Base-by-base conservation (phyloP, 129 eudicot species). In the Artemisia annua region DNA sequence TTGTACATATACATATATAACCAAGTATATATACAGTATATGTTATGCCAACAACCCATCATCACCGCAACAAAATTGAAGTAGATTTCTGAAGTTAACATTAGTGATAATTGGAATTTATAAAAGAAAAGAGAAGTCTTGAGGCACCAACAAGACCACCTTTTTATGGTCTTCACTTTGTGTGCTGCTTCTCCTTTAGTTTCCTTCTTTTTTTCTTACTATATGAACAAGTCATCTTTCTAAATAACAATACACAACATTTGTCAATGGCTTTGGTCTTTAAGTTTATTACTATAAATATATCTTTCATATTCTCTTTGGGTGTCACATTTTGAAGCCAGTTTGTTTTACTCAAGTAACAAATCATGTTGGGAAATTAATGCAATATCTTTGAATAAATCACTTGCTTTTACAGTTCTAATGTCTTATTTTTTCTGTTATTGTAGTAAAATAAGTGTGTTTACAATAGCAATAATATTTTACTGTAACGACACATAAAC, bases 1-100 rank as follows among this genome's bases (percentile, higher is more conserved):
- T 63, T 71, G 77, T 78, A 78, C 58, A 70, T 62, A 69, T 53
- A 63, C 30, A 77, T 63, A 77, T 20, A 77, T 59, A 52, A 19
- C n/a, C 3, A 22, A 13, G 62, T 68, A 18, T 69, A 11, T 67
- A 60, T 59, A 5, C 44, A 39, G 44, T 39, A 56, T 72, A 3
- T 72, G 58, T n/a, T 57, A 57, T 18, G 74, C 72, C 80, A 76
- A 68, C 75, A 16, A 58, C 16, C 69, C 6, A 35, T 24, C 14
- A 13, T 19, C 1, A 16, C 22, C 0, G 1, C 17, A 65, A 52
- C 35, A 22, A 72, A 26, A 19, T 11, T 19, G 55, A 48, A 60
- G 63, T 48, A 74, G 71, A 50, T 63, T 39, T 13, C 22, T 3
- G 1, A 59, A 44, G 70, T 18, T 73, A 17, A 74, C 35, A 65